These are phyloP conservation scores for Claviceps capensis DNA, from an alignment of 2,329 filamentous ascomycete species.

Conservation along the genomic window DNA sequence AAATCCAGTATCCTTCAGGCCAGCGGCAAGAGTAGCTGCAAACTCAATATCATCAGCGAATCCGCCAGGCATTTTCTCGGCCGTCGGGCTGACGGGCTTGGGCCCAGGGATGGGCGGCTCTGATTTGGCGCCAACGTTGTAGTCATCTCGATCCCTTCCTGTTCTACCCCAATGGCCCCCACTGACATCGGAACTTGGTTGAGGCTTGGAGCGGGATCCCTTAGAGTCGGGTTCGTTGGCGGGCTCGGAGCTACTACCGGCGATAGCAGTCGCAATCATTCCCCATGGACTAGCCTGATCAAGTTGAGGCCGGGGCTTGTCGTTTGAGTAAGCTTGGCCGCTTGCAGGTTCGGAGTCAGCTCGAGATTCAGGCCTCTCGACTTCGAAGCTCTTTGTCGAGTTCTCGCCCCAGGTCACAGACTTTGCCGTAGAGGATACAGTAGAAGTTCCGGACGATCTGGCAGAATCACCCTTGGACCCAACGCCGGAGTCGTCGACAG, in stretches of 20 bases:
- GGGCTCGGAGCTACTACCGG: constrained; percentile 26
- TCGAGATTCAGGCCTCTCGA: constrained; percentile 40
- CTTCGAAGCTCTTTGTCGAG: constrained; percentile 49
- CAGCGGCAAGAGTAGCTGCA: constrained; percentile 54
- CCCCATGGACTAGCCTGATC: constrained; percentile 36
- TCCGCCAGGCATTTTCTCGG: constrained; percentile 44
- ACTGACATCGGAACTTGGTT: constrained; percentile 5
- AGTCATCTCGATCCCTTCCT: constrained; percentile 10
- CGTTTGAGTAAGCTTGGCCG: constrained; percentile 13
- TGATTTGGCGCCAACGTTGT: constrained; percentile 26
- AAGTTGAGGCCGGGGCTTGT: constrained; percentile 21
- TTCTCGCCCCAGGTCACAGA: constrained; percentile 52
- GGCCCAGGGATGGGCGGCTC: constrained; percentile 41
- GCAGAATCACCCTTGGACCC: constrained; percentile 29
- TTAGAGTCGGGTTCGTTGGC: constrained; percentile 19
- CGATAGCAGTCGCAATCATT: constrained; percentile 35
- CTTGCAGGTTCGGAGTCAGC: constrained; percentile 16
- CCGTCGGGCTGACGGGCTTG: constrained; percentile 36
- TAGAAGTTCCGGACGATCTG: constrained; percentile 10
- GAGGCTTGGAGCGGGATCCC: constrained; percentile 5
- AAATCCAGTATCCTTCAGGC: constrained; percentile 55
- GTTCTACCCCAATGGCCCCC: constrained; percentile 9
- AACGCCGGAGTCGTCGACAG: constrained; percentile 22
- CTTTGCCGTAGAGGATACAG: constrained; percentile 30
- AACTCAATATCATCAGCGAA: constrained; percentile 58